Base-by-base conservation (phyloP, 768 basidiomycete genomes). In the Lactarius indigo region DNA sequence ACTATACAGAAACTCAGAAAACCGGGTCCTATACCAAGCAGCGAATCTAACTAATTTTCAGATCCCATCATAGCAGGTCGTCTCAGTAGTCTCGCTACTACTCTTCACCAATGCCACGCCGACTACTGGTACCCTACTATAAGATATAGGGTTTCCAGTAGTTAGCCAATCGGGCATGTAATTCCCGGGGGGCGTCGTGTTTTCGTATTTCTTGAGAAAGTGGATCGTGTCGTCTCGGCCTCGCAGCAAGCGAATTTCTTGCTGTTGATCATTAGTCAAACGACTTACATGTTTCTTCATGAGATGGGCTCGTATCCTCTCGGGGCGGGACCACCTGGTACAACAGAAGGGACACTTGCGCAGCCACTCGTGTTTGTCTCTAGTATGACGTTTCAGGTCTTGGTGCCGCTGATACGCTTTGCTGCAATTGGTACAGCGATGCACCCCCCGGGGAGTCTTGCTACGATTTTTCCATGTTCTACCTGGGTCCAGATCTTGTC, bases 261-360 rank as follows among this genome's bases (percentile, higher is more conserved):
- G 20, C 17, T 23, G 30, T 5, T 28, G 39, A 10, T 55, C 52
- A 6, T 60, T 15, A 1, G 39, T 60, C 37, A 65, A 55, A 26
- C 17, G n/a, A 8, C 26, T 8, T 30, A 18, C 3, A 20, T 65
- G 64, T n/a, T 12, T 3, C 23, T 9, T 13, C 33, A 52, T 23
- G n/a, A 60, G 50, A 44, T 65, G 64, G 5, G 1, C 9, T 15
- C 41, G 55, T 23, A 65, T 65, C 39, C 18, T 54, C 8, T 54
- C 58, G 6, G 64, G 35, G 30, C 64, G 64, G 17, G 58, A 59
- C 64, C 64, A 65, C 15, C 28, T 33, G 17, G 1, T 1, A 12
- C 0, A 13, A 10, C 64, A 65, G 23, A 65, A 30, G 30, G 59
- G 59, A 23, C 64, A 65, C n/a, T 20, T 42, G 30, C 30, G 37